Evolutionary conservation across 2,329 filamentous ascomycete species (phyloP).

Genomic region (Neonectria neomacrospora): DNA sequence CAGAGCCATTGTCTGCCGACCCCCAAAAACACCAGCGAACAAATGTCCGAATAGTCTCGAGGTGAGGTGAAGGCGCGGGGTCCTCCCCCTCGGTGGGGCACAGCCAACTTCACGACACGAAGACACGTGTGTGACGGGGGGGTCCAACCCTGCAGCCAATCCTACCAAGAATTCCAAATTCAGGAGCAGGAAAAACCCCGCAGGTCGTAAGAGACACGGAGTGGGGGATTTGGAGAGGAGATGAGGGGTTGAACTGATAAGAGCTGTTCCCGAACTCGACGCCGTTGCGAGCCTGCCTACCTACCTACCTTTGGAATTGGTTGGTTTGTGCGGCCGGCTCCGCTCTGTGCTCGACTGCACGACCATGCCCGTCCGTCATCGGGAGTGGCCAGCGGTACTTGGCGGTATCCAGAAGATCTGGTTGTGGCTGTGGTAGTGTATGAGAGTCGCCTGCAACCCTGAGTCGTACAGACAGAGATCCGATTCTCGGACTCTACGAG

Average conservation of each 20-base stretch:
- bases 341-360: background rate
- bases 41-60: background rate
- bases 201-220: background rate
- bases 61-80: background rate
- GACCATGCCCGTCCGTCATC: background rate
- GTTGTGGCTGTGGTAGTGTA: too few species aligned
- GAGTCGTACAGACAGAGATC: too few species aligned
- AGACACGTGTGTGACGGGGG: background rate
- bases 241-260: constrained; percentile 11
- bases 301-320: background rate
- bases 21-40: background rate
- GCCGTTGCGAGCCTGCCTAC: background rate
- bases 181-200: background rate
- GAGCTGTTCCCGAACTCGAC: constrained; percentile 2
- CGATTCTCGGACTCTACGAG: too few species aligned
- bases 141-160: background rate
- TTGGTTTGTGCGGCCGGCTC: background rate
- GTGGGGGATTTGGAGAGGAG: constrained; percentile 4
- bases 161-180: background rate
- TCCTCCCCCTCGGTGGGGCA: background rate
- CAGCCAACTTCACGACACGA: background rate
- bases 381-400: constrained; percentile 4
- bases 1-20: background rate
- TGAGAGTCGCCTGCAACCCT: too few species aligned
- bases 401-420: background rate